Conservation (phyloP, 2,329 filamentous ascomycete species). For the Plectosphaerella sp. region DNA sequence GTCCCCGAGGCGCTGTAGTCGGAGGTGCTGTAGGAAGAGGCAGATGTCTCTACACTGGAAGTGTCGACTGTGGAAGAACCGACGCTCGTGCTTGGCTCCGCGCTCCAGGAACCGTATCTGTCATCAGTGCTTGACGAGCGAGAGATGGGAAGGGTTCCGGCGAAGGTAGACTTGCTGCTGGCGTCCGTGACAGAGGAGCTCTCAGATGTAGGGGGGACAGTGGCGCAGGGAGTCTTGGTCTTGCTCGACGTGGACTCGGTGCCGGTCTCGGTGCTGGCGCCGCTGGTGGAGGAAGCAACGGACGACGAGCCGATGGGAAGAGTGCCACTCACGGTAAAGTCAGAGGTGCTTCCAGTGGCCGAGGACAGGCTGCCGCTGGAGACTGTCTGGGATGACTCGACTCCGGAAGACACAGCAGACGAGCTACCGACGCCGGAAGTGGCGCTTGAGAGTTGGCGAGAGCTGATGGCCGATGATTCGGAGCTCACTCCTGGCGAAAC, state of each 20-base stretch:
- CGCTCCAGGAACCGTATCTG: background rate
- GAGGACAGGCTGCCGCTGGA: background rate
- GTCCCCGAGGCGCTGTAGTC: conserved; percentile 1
- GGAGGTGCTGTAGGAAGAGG: background rate
- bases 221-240: background rate
- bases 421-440: background rate
- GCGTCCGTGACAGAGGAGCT: background rate
- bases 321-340: background rate
- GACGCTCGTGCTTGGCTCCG: background rate
- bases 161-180: background rate
- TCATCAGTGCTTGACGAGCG: background rate
- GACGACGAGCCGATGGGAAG: background rate
- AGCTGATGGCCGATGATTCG: background rate
- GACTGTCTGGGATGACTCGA: background rate
- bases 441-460: background rate
- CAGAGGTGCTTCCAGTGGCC: background rate
- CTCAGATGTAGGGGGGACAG: background rate
- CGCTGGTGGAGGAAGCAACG: background rate
- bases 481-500: background rate
- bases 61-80: background rate
- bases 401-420: background rate
- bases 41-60: background rate
- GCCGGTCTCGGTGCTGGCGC: background rate
- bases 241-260: background rate
- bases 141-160: background rate